A percentile compares a stretch with the other conserved stretches of the same genome.
phyloP scores from a whole-genome alignment of 345 rosid species.

The Linum usitatissimum region DNA sequence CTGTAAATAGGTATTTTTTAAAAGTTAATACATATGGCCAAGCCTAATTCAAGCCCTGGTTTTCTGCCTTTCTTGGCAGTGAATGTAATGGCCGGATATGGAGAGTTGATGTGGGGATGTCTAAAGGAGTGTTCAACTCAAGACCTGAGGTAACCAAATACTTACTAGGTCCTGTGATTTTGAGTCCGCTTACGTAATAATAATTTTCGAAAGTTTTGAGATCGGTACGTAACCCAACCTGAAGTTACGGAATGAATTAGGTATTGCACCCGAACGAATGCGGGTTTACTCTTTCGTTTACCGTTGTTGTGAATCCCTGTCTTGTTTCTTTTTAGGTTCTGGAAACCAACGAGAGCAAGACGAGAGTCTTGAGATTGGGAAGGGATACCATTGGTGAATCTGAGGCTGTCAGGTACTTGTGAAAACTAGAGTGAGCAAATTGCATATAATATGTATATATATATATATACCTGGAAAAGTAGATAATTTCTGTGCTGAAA shows the following conservation, averaged over 20 bases:
- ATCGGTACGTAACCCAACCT: no score
- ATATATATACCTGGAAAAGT: no score
- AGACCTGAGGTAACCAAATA: slow-evolving; percentile 71
- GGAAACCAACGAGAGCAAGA: slow-evolving; percentile 55
- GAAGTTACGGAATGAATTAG: not conserved
- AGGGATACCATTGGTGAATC: slow-evolving; percentile 35
- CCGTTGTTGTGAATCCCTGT: not conserved
- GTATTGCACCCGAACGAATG: no score
- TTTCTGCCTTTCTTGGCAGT: slow-evolving; percentile 30
- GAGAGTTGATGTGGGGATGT: slow-evolving; percentile 96
- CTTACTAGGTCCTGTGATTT: no score
- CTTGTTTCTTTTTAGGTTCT: slow-evolving; percentile 44
- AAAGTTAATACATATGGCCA: no score
- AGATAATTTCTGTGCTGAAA: no score
- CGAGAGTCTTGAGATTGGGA: slow-evolving; percentile 58
- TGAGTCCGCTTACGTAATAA: no score
- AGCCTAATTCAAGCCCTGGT: no score
- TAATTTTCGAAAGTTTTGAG: no score
- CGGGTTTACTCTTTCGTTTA: no score
- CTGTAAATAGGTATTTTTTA: no score
- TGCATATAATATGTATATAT: no score
- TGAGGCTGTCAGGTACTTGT: slow-evolving; percentile 43
- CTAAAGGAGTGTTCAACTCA: slow-evolving; percentile 79
- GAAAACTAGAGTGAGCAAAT: slow-evolving; percentile 4
- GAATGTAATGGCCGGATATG: slow-evolving; percentile 73